Evolutionary conservation across 2,329 filamentous ascomycete species (phyloP).

Genomic region (Aspergillus carbonarius): DNA sequence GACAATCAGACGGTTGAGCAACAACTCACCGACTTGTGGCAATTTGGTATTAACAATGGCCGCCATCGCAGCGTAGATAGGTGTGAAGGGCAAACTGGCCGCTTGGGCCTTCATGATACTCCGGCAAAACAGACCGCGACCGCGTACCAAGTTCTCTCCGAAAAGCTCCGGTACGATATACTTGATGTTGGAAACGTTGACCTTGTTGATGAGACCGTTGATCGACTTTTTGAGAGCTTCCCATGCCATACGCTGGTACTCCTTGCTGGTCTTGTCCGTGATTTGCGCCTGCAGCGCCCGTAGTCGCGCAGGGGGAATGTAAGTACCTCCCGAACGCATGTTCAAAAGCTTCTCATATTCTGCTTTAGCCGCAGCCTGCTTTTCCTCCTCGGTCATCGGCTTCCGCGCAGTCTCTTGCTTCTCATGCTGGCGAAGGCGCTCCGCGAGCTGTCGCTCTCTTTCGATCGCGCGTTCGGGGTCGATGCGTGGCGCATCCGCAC

Average conservation of each 20-base stretch:
- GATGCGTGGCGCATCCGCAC: conserved; percentile 47
- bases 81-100: conserved; percentile 90
- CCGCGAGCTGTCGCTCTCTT: conserved; percentile 51
- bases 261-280: conserved; percentile 92
- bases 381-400: conserved; percentile 71
- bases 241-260: conserved; percentile 99
- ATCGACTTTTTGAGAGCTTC: conserved; percentile 98
- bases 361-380: conserved; percentile 82
- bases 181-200: conserved; percentile 98
- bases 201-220: conserved; percentile 98
- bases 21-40: conserved; percentile 86
- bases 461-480: conserved; percentile 52
- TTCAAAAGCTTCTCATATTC: conserved; percentile 90
- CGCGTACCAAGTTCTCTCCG: conserved; percentile 87
- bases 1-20: conserved; percentile 79
- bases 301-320: conserved; percentile 89
- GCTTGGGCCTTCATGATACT: conserved; percentile 99
- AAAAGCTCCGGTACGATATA: conserved; percentile 95
- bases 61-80: conserved; percentile 92
- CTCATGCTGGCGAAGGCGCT: conserved; percentile 55
- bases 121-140: conserved; percentile 87
- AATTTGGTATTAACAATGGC: conserved; percentile 98
- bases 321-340: conserved; percentile 92
- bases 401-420: conserved; percentile 50
- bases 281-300: conserved; percentile 93